These are phyloP conservation scores for Barnettozyma sucrosica DNA, from an alignment of 805 yeast genomes.

Conservation along the genomic window DNA sequence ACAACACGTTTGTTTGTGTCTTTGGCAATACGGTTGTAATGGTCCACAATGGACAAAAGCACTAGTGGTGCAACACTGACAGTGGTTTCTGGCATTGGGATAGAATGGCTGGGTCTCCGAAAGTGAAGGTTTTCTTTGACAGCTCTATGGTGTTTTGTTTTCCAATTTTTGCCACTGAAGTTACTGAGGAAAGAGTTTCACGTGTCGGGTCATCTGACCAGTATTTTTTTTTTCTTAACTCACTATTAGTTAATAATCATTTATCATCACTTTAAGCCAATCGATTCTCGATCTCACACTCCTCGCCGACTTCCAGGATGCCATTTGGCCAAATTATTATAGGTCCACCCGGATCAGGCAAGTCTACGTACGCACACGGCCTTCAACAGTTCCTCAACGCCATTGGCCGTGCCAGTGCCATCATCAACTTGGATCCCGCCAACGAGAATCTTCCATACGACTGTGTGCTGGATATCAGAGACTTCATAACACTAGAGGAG, in stretches of 20 bases:
- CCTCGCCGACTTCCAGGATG: slow-evolving; percentile 27
- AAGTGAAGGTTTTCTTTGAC: neutral
- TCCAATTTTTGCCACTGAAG: slow-evolving; percentile 1
- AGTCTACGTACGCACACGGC: slow-evolving; percentile 91
- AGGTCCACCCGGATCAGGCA: slow-evolving; percentile 98
- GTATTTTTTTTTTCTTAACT: too few species aligned
- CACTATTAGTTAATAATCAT: neutral
- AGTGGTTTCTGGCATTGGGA: slow-evolving; percentile 46
- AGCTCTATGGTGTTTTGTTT: neutral
- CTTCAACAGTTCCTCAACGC: slow-evolving; percentile 89
- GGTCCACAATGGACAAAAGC: slow-evolving; percentile 89
- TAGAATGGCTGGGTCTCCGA: too few species aligned
- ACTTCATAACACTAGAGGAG: slow-evolving; percentile 68
- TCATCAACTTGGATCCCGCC: slow-evolving; percentile 90
- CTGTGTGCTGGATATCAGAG: slow-evolving; percentile 72
- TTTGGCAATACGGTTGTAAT: slow-evolving; percentile 81
- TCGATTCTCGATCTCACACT: neutral
- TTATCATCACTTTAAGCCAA: neutral
- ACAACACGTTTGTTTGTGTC: slow-evolving; percentile 76
- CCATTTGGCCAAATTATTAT: slow-evolving; percentile 87
- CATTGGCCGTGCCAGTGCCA: slow-evolving; percentile 83
- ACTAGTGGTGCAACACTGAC: slow-evolving; percentile 89
- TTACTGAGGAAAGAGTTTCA: neutral
- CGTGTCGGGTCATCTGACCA: neutral
- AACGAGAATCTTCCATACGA: slow-evolving; percentile 69